Conservation (phyloP, 2,329 filamentous ascomycete species). For the Capronia americana region DNA sequence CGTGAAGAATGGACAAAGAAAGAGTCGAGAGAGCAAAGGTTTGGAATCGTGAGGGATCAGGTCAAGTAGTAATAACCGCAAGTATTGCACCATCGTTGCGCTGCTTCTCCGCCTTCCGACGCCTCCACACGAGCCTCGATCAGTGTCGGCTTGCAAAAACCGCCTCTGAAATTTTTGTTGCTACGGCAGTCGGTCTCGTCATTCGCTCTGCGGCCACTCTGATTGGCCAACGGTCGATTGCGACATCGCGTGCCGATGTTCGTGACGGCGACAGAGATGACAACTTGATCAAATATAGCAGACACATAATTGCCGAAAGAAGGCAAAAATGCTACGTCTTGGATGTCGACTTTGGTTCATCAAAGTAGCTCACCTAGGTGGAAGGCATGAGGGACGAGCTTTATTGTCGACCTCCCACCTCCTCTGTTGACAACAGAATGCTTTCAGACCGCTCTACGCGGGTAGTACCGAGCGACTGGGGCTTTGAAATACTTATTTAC, state of each 20-base stretch:
- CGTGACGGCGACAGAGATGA: constrained; percentile 18
- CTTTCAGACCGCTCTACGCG: neutral
- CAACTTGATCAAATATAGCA: neutral
- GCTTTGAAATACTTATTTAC: neutral
- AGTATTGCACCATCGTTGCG: constrained; percentile 17
- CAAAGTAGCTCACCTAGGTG: neutral
- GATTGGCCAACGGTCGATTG: constrained; percentile 35
- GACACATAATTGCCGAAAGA: constrained; percentile 7
- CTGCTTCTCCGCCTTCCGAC: constrained; percentile 21
- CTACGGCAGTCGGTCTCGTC: constrained; percentile 31
- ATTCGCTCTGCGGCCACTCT: constrained; percentile 26
- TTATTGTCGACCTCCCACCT: neutral
- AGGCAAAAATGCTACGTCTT: neutral
- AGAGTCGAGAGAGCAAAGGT: constrained; percentile 17
- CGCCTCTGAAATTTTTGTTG: constrained; percentile 31
- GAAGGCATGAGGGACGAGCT: neutral
- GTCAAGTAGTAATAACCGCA: constrained; percentile 19
- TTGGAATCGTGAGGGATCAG: constrained; percentile 7
- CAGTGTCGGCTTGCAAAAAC: constrained; percentile 10
- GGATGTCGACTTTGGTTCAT: neutral
- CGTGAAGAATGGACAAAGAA: constrained; percentile 13
- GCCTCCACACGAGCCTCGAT: constrained; percentile 22
- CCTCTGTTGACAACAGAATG: neutral
- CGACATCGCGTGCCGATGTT: constrained; percentile 30
- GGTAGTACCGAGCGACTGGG: neutral